Evolutionary conservation across 331 rosid genomes (phyloP), one percentile per base, ranked within the genome.

Genomic region (Saraca asoca): DNA sequence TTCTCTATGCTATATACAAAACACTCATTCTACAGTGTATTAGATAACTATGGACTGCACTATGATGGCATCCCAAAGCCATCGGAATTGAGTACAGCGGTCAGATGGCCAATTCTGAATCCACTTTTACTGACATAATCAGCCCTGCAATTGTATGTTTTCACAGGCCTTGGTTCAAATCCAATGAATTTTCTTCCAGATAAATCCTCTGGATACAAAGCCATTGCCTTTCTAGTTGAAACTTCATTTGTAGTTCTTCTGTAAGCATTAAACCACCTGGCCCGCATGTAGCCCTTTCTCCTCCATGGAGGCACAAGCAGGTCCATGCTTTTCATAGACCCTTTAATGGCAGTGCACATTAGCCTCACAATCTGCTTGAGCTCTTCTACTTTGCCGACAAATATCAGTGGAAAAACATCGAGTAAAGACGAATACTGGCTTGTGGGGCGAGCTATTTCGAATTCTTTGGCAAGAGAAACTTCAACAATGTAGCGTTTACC

Each of bases 241-340:
- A 81, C 51, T 6, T 44, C 79, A 42, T 77, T 81, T 10, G 77
- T 64, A 39, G 95, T 86, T 51, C 97, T 38, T 52, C 75, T 88
- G 69, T 88, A 87, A 51, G 86, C 69, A 66, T 82, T 71, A 38
- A 85, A 88, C 97, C 97, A 91, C 73, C 83, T 91, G 7, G 80
- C 78, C 35, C 72, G 82, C 90, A 88, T 80, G 81, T 85, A 85
- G 8, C 64, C 75, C 1, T 85, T 78, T 79, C 87, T 85, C 46
- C 97, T 85, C 97, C 97, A 88, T 7, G 96, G 97, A 10, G 97
- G 88, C 13, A 78, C 50, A 0, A 82, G 80, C 83, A 88, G 37
- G 19, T 74, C 82, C 59, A 8, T 66, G 53, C 14, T 67, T 39
- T 83, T 86, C 91, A 91, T 77, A 5, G 96, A 88, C 10, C 69